Conservation (phyloP, 352 stramenopile genomes). For the Globisporangium spiculum region DNA sequence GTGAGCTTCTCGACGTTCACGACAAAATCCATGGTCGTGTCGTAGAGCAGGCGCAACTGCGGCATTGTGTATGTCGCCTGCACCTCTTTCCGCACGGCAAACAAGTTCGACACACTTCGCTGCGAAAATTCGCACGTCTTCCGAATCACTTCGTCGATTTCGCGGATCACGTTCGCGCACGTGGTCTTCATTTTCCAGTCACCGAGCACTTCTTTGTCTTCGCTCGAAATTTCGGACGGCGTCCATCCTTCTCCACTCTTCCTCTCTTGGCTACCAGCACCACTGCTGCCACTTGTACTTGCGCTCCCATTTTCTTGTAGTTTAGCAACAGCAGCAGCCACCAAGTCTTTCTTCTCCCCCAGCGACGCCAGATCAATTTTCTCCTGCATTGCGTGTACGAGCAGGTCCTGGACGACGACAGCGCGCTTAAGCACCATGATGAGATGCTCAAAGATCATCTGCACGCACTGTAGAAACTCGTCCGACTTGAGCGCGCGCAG, state of each 20-base stretch:
- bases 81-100: conserved; percentile 85
- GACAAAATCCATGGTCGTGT: conserved; percentile 92
- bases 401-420: conserved; percentile 70
- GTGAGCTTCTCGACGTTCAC: conserved; percentile 90
- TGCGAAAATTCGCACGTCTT: conserved; percentile 88
- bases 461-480: conserved; percentile 84
- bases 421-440: conserved; percentile 77
- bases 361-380: conserved; percentile 52
- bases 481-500: conserved; percentile 75
- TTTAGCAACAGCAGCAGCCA: conserved; percentile 2
- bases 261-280: conserved; percentile 11
- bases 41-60: conserved; percentile 94
- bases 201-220: conserved; percentile 50
- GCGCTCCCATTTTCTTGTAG: background rate
- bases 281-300: background rate
- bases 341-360: conserved; percentile 33
- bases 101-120: conserved; percentile 83
- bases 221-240: conserved; percentile 35
- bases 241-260: conserved; percentile 30
- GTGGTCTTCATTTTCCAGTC: conserved; percentile 80
- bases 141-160: conserved; percentile 81
- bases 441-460: conserved; percentile 90
- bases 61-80: conserved; percentile 87
- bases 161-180: conserved; percentile 70
- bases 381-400: conserved; percentile 71